Base-by-base conservation (phyloP, 768 basidiomycete species). In the Lentinula guzmanii region DNA sequence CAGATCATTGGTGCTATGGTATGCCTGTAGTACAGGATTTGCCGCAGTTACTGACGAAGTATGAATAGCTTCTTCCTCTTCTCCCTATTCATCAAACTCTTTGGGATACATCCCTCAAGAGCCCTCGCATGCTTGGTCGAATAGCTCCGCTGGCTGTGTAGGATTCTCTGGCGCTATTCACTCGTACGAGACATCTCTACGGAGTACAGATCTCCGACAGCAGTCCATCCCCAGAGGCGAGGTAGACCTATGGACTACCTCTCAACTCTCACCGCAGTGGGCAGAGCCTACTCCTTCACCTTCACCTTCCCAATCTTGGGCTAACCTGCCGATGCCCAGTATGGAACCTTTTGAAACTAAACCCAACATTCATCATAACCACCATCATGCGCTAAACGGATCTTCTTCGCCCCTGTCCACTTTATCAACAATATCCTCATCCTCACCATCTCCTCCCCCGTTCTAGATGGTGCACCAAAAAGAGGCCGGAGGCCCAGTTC, bases 391-490 rank as follows among this genome's bases (percentile, higher is more conserved):
- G 2, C 45, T 46, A 46, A 8, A 21, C 37, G 42, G 54, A 15
- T 56, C 51, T 13, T 50, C 24, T 41, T 62, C 62, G 7, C 56
- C 62, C 15, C 28, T 62, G 3, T 58, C 56, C 24, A 41, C 45
- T 31, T 18, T 46, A 46, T 24, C 45, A 3, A 28, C 21, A 7
- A n/a, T 62, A 18, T 62, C 56, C 34, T 54, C 61, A 8, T 57
- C 55, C 4, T 62, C 62, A n/a, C 62, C 62, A 31, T 62, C 62
- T 8, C 51, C 62, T 18, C 58, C 62, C 62, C 48, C 9, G 8
- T 52, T 5, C 33, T 28, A 4, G 28, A 41, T n/a, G 13, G 7
- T 28, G 18, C 50, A 24, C 55, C 55, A 1, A 58, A 46, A 11
- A n/a, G 28, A 13, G 55, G 35, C 4, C 15, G 42, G 28, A 33